Conservation (phyloP, 352 stramenopile genomes). For the Lagenidium sp. region DNA sequence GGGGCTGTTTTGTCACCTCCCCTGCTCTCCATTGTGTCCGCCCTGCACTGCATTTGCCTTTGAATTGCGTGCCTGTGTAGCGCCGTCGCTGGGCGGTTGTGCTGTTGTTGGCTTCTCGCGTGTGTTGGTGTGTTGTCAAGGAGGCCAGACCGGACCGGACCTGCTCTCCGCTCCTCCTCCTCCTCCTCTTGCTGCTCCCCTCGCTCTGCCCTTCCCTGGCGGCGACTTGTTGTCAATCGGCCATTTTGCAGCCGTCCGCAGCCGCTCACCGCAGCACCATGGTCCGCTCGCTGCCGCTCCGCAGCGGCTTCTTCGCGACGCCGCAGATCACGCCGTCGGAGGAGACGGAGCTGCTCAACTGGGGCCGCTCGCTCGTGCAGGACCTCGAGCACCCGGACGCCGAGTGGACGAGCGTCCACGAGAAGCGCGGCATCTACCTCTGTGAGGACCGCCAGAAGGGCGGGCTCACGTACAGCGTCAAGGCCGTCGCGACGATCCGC, state of each 20-base stretch:
- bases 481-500: constrained; percentile 38
- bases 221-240: no score
- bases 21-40: background rate
- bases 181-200: background rate
- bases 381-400: constrained; percentile 61
- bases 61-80: no score
- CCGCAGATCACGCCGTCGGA: constrained; percentile 49
- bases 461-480: constrained; percentile 73
- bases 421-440: constrained; percentile 63
- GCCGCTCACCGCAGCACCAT: constrained; percentile 19
- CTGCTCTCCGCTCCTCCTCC: constrained; percentile 1
- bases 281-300: constrained; percentile 71
- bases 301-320: constrained; percentile 66
- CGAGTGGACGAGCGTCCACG: constrained; percentile 68
- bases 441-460: constrained; percentile 76
- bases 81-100: background rate
- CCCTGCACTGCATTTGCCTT: no score
- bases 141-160: no score
- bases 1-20: background rate
- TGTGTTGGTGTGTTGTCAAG: no score
- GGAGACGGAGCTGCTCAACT: constrained; percentile 62
- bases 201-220: background rate
- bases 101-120: background rate
- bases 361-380: constrained; percentile 58
- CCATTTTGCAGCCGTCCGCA: background rate